Conservation (phyloP, 2,329 filamentous ascomycete species). For the Colletotrichum australisinense region DNA sequence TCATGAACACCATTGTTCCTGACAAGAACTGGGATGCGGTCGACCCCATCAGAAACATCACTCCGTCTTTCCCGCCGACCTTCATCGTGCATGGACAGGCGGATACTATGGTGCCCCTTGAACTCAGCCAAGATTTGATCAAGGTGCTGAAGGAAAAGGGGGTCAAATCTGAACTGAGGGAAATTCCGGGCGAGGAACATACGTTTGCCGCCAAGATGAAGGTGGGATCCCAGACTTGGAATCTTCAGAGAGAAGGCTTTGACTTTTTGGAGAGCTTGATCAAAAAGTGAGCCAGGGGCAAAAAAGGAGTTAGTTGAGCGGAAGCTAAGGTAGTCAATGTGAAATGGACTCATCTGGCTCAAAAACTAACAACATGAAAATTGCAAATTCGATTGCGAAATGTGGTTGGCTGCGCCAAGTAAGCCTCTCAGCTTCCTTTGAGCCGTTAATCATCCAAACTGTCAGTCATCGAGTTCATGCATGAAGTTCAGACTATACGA, state of each 20-base stretch:
- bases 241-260: slow-evolving; percentile 52
- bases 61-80: slow-evolving; percentile 47
- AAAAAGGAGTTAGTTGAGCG: background rate
- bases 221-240: slow-evolving; percentile 48
- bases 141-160: slow-evolving; percentile 41
- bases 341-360: background rate
- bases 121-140: slow-evolving; percentile 47
- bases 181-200: slow-evolving; percentile 54
- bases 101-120: slow-evolving; percentile 52
- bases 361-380: no score
- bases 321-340: background rate
- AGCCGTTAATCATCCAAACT: no score
- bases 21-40: slow-evolving; percentile 41
- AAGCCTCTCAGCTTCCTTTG: background rate
- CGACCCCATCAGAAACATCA: slow-evolving; percentile 49
- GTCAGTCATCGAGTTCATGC: background rate
- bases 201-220: slow-evolving; percentile 55
- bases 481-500: background rate
- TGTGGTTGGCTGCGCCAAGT: background rate
- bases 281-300: background rate
- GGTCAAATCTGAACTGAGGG: slow-evolving; percentile 48
- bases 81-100: slow-evolving; percentile 54
- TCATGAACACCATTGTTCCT: slow-evolving; percentile 47
- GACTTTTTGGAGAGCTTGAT: slow-evolving; percentile 50
- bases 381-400: background rate